Percentiles rank a stretch among this genome's conserved stretches.
These are phyloP conservation scores for Yamadazyma tumulicola DNA, from an alignment of 805 yeast species.

Conservation along the genomic window DNA sequence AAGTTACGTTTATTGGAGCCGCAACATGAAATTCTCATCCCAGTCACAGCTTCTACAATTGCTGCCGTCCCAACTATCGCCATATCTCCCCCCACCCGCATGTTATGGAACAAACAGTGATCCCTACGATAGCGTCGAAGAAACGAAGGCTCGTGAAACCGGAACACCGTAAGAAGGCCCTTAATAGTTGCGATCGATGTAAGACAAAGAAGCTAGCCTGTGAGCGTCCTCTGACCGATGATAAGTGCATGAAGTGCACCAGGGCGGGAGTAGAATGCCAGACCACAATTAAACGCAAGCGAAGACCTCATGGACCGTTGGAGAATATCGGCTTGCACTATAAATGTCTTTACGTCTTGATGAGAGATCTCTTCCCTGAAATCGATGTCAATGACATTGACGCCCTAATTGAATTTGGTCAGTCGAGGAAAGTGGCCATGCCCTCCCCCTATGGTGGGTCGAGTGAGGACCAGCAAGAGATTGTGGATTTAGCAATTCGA, in stretches of 20 bases:
- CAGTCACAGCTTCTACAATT: no score
- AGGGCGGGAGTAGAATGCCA: neutral
- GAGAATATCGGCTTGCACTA: conserved; percentile 44
- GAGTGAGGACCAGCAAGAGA: neutral
- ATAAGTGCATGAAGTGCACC: conserved; percentile 1
- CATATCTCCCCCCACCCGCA: no score
- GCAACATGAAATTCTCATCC: no score
- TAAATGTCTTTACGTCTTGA: conserved; percentile 35
- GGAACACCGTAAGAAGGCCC: conserved; percentile 38
- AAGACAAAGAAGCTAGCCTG: conserved; percentile 43
- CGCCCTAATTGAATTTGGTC: conserved; percentile 29
- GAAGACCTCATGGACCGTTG: conserved; percentile 38
- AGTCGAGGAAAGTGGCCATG: conserved; percentile 22
- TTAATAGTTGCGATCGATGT: conserved; percentile 46
- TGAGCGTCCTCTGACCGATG: conserved; percentile 18
- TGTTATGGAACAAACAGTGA: neutral
- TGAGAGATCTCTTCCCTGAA: conserved; percentile 42
- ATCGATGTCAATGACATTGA: conserved; percentile 42
- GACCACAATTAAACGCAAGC: conserved; percentile 27
- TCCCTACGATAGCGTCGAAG: conserved; percentile 1
- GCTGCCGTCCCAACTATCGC: no score
- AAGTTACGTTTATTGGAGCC: no score
- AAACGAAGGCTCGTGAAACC: conserved; percentile 13
- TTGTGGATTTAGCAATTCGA: conserved; percentile 1
- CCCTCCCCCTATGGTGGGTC: conserved; percentile 2